Percentiles rank a stretch among this genome's conserved stretches.
Evolutionary conservation across 2,329 filamentous ascomycete species (phyloP).

Genomic region (Colletotrichum magnum): DNA sequence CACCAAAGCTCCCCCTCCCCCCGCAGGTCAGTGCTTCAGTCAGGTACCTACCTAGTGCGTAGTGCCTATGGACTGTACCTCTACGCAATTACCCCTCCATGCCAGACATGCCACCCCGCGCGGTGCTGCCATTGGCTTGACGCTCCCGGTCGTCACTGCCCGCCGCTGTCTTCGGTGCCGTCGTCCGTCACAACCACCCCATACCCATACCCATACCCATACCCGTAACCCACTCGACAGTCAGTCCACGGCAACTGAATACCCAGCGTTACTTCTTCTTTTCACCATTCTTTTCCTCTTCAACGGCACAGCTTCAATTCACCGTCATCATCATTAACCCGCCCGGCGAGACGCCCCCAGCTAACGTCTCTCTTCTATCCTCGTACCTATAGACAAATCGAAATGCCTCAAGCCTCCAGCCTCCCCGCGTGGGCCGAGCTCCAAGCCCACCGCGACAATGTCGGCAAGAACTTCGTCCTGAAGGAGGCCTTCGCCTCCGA

Average conservation of each 20-base stretch:
- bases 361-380: conserved; percentile 7
- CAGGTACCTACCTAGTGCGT: not conserved
- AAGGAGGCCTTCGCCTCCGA: conserved; percentile 95
- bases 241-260: conserved; percentile 33
- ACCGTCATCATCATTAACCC: conserved; percentile 3
- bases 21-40: conserved; percentile 30
- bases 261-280: not conserved
- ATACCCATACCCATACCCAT: not conserved
- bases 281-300: conserved; percentile 1
- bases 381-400: not conserved
- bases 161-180: conserved; percentile 5
- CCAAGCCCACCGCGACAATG: conserved; percentile 87
- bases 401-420: conserved; percentile 86
- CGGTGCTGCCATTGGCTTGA: conserved; percentile 29
- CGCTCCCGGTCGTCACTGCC: not conserved
- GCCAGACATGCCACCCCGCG: conserved; percentile 35
- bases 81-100: conserved; percentile 37
- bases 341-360: conserved; percentile 4
- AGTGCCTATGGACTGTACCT: not conserved
- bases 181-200: not conserved
- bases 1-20: not conserved
- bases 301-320: conserved; percentile 6
- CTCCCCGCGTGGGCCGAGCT: conserved; percentile 91
- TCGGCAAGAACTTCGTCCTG: conserved; percentile 91
- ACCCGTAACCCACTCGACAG: conserved; percentile 2